These are phyloP conservation scores for Halenospora varia DNA, from an alignment of 495 filamentous ascomycete species.

Conservation along the genomic window DNA sequence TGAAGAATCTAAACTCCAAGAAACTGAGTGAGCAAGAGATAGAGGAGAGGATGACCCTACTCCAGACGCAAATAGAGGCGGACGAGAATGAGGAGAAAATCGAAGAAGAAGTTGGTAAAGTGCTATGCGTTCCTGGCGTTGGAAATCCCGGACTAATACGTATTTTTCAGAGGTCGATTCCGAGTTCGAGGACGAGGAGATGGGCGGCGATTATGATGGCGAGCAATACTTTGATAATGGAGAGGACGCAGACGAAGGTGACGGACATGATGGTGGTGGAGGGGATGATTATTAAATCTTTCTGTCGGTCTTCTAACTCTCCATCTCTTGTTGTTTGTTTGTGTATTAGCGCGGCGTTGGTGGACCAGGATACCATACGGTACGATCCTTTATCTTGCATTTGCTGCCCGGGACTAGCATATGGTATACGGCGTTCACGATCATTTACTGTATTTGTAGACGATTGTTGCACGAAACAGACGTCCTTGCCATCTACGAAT, in stretches of 20 bases:
- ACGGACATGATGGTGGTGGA: constrained; percentile 42
- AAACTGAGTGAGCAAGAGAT: constrained; percentile 27
- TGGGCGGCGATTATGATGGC: constrained; percentile 51
- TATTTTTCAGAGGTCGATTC: constrained; percentile 27
- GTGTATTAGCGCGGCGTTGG: constrained; percentile 4
- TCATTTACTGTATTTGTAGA: too few species aligned
- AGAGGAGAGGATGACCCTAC: too few species aligned
- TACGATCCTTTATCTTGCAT: too few species aligned
- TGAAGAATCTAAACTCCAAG: constrained; percentile 10
- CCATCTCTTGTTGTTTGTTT: too few species aligned
- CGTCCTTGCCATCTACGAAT: too few species aligned
- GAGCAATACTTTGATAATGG: constrained; percentile 51
- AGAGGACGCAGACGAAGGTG: constrained; percentile 36
- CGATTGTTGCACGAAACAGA: too few species aligned
- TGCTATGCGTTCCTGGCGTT: too few species aligned
- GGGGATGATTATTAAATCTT: constrained; percentile 29
- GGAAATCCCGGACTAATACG: too few species aligned
- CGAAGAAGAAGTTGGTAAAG: constrained; percentile 34
- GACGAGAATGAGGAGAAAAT: constrained; percentile 39
- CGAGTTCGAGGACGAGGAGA: constrained; percentile 35
- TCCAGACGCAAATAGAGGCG: too few species aligned
- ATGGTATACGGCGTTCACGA: too few species aligned
- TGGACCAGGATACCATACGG: too few species aligned
- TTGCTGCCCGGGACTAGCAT: too few species aligned
- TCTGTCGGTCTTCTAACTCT: not conserved